phyloP scores from a whole-genome alignment of 805 yeast species.

The Candida corydali region DNA sequence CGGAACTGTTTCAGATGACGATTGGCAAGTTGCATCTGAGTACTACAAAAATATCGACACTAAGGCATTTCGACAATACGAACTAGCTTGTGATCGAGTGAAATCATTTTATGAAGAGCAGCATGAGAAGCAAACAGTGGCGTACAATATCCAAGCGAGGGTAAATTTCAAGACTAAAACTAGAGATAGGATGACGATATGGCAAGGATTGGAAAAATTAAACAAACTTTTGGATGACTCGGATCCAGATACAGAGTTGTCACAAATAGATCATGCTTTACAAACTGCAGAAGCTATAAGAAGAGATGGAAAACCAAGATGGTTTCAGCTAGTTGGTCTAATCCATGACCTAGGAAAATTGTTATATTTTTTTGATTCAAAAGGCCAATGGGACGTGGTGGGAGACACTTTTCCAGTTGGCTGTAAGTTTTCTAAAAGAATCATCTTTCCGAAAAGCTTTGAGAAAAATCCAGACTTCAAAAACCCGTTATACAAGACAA shows the following conservation, averaged over 20 bases:
- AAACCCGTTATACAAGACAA: conserved; percentile 62
- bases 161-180: conserved; percentile 66
- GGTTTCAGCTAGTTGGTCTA: conserved; percentile 73
- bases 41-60: conserved; percentile 30
- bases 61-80: conserved; percentile 58
- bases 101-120: conserved; percentile 64
- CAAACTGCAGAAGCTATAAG: conserved; percentile 76
- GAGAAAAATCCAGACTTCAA: conserved; percentile 54
- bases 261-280: conserved; percentile 71
- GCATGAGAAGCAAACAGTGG: conserved; percentile 67
- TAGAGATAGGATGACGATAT: conserved; percentile 62
- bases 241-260: conserved; percentile 71
- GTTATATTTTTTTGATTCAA: conserved; percentile 63
- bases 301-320: conserved; percentile 61
- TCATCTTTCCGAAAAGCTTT: conserved; percentile 59
- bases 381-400: conserved; percentile 79
- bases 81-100: conserved; percentile 64
- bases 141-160: conserved; percentile 66
- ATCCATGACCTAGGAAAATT: conserved; percentile 71
- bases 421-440: conserved; percentile 56
- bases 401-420: conserved; percentile 80
- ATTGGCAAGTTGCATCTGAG: conserved; percentile 27
- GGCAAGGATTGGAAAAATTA: conserved; percentile 65
- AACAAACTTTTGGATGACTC: conserved; percentile 65
- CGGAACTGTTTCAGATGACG: conserved; percentile 8